Conservation (phyloP, 192 early-diverging fungal genomes). For the Entomortierella parvispora region DNA sequence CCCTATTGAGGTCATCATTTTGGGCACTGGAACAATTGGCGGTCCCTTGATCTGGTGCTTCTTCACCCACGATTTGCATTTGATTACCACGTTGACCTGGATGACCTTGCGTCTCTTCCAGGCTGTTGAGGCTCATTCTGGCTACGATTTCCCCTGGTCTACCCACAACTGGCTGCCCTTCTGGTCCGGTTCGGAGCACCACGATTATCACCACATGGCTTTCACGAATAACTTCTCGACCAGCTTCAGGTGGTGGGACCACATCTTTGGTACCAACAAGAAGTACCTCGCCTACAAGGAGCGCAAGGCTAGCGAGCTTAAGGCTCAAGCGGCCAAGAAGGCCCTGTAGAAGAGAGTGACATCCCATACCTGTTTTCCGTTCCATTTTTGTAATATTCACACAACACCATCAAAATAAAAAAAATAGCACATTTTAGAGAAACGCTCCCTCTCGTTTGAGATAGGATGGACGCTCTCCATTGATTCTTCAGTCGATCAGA, state of each 20-base stretch:
- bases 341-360: slow-evolving; percentile 18
- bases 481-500: too few species aligned
- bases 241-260: slow-evolving; percentile 93
- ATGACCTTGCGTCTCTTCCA: slow-evolving; percentile 82
- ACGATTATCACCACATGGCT: slow-evolving; percentile 92
- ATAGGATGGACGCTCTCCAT: too few species aligned
- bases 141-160: slow-evolving; percentile 97
- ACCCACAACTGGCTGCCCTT: slow-evolving; percentile 86
- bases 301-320: slow-evolving; percentile 47
- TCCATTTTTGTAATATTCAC: too few species aligned
- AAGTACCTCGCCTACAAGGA: slow-evolving; percentile 74
- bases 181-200: slow-evolving; percentile 93
- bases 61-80: slow-evolving; percentile 75
- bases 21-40: slow-evolving; percentile 87
- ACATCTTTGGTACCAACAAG: slow-evolving; percentile 84
- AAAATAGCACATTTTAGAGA: background rate
- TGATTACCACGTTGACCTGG: slow-evolving; percentile 89
- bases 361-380: too few species aligned
- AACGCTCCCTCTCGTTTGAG: too few species aligned
- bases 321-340: slow-evolving; percentile 36
- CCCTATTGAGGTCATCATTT: slow-evolving; percentile 84
- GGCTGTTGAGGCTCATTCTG: slow-evolving; percentile 91
- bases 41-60: slow-evolving; percentile 80
- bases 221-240: slow-evolving; percentile 85
- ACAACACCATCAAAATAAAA: too few species aligned